Percentiles rank a stretch among this genome's conserved stretches.
These are phyloP conservation scores for Xerocomus spinulosus DNA, from an alignment of 768 basidiomycete genomes.

Conservation along the genomic window DNA sequence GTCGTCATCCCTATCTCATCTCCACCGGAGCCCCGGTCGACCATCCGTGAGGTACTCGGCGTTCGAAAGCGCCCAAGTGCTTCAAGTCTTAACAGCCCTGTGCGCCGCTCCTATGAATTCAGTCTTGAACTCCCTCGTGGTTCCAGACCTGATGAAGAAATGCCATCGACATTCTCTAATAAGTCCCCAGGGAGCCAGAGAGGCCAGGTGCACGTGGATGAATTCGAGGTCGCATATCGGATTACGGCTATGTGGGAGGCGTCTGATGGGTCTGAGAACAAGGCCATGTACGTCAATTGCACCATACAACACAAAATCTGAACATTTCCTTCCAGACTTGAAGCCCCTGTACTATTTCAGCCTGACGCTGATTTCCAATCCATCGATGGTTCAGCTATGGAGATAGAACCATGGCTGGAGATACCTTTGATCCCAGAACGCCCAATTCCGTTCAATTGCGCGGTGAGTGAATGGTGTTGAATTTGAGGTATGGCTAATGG, in stretches of 20 bases:
- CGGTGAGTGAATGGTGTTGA: slow-evolving; percentile 40
- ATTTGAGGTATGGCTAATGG: background rate
- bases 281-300: slow-evolving; percentile 44
- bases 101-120: slow-evolving; percentile 40
- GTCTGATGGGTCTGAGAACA: slow-evolving; percentile 37
- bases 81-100: slow-evolving; percentile 34
- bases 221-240: slow-evolving; percentile 48
- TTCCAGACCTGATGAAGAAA: slow-evolving; percentile 47
- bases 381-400: slow-evolving; percentile 39
- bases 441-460: slow-evolving; percentile 59
- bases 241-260: slow-evolving; percentile 59
- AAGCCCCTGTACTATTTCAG: slow-evolving; percentile 60
- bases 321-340: slow-evolving; percentile 41
- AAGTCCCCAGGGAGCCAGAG: slow-evolving; percentile 26
- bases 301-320: background rate
- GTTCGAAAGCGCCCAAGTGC: slow-evolving; percentile 46
- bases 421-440: slow-evolving; percentile 61
- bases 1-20: slow-evolving; percentile 38
- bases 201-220: slow-evolving; percentile 30
- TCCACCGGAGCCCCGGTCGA: slow-evolving; percentile 18
- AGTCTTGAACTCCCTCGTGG: slow-evolving; percentile 53
- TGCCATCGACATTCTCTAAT: slow-evolving; percentile 56
- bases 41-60: slow-evolving; percentile 32
- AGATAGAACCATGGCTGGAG: slow-evolving; percentile 61
- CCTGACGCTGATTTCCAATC: slow-evolving; percentile 59